Conservation (phyloP, 805 yeast species). For the Kluyveromyces lactis region DNA sequence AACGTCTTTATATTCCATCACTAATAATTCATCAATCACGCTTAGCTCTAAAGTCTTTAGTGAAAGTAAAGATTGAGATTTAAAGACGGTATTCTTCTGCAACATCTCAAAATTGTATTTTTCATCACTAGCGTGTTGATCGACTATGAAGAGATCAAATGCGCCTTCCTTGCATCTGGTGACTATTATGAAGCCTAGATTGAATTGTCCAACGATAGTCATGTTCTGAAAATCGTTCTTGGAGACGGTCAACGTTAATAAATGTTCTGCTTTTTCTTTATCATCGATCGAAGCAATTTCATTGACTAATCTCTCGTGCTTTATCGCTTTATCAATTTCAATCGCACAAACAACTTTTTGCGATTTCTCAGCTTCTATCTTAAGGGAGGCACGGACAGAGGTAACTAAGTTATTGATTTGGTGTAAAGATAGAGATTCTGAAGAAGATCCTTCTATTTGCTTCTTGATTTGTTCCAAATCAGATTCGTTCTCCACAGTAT, state of each 20-base stretch:
- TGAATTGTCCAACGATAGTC: constrained; percentile 88
- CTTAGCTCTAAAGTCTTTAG: constrained; percentile 55
- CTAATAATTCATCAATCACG: constrained; percentile 68
- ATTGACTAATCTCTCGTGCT: constrained; percentile 10
- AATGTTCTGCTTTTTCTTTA: constrained; percentile 45
- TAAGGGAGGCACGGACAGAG: not conserved
- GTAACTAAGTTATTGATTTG: not conserved
- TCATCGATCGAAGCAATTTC: constrained; percentile 38
- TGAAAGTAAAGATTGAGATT: constrained; percentile 60
- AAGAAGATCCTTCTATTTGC: constrained; percentile 3
- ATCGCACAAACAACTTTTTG: not conserved
- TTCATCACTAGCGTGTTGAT: constrained; percentile 98
- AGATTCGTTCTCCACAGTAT: not conserved
- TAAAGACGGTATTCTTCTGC: constrained; percentile 46
- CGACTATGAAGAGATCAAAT: constrained; percentile 72
- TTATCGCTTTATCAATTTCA: not conserved
- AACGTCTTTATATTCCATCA: constrained; percentile 48
- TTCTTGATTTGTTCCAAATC: not conserved
- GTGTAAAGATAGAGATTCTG: not conserved
- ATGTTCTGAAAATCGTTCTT: constrained; percentile 68
- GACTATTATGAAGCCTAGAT: constrained; percentile 86
- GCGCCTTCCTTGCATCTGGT: constrained; percentile 35
- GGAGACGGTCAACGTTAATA: constrained; percentile 50
- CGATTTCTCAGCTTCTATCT: not conserved
- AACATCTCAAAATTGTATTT: constrained; percentile 80